Conservation (phyloP, 1,139 yeast genomes). For the Debaryomyces sp. region DNA sequence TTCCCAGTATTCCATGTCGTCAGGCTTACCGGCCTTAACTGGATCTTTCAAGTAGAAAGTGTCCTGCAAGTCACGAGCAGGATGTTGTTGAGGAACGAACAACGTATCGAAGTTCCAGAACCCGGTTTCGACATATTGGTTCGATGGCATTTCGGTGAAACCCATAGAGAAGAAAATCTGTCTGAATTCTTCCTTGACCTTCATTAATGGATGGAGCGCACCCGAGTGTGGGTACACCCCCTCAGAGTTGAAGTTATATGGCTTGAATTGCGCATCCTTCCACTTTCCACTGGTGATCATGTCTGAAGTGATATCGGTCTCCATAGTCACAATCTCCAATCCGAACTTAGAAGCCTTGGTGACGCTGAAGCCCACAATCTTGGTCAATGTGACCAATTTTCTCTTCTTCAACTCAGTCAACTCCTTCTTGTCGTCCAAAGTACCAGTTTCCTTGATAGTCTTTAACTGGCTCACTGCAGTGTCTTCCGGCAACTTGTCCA, state of each 20-base stretch:
- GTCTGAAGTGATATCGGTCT: conserved; percentile 92
- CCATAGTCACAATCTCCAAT: conserved; percentile 74
- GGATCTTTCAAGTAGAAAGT: conserved; percentile 98
- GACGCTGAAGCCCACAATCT: conserved; percentile 74
- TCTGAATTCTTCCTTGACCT: conserved; percentile 96
- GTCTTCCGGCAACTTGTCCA: conserved; percentile 58
- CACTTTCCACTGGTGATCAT: conserved; percentile 83
- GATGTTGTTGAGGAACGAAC: conserved; percentile 98
- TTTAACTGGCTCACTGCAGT: conserved; percentile 66
- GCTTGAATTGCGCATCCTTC: conserved; percentile 85
- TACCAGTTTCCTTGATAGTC: conserved; percentile 60
- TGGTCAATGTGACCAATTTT: conserved; percentile 74
- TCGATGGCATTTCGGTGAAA: conserved; percentile 98
- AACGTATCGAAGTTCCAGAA: conserved; percentile 98
- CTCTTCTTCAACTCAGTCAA: conserved; percentile 90
- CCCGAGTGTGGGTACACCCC: conserved; percentile 88
- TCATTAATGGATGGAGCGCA: conserved; percentile 93
- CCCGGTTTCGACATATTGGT: conserved; percentile 96
- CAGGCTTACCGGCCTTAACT: conserved; percentile 72
- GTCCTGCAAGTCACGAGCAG: conserved; percentile 98
- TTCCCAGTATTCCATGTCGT: conserved; percentile 75
- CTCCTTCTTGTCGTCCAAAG: conserved; percentile 62
- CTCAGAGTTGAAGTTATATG: conserved; percentile 94
- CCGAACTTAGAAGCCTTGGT: conserved; percentile 85
- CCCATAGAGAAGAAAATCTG: conserved; percentile 98